Percentiles rank a stretch among this genome's conserved stretches.
phyloP scores from a whole-genome alignment of 2,329 filamentous ascomycete genomes.

The Fusarium sp. region DNA sequence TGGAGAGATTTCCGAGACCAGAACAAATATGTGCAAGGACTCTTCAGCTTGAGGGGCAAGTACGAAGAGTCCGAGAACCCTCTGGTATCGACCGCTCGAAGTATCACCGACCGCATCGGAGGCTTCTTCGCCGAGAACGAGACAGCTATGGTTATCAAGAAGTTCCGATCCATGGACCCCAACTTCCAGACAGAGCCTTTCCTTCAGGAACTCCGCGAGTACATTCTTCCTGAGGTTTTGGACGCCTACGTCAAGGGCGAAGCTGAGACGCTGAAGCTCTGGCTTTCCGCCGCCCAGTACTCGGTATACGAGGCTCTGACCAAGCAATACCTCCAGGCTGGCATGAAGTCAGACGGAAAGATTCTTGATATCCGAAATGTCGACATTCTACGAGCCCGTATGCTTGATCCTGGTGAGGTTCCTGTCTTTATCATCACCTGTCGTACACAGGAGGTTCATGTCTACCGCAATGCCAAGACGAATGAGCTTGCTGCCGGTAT shows the following conservation, averaged over 20 bases:
- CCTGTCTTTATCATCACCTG: constrained; percentile 98
- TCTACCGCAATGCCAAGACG: constrained; percentile 93
- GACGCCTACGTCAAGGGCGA: constrained; percentile 99
- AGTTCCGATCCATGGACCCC: constrained; percentile 96
- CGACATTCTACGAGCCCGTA: constrained; percentile 84
- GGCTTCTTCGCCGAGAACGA: constrained; percentile 99
- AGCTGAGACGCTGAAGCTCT: constrained; percentile 88
- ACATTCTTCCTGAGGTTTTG: constrained; percentile 95
- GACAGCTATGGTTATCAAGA: constrained; percentile 97
- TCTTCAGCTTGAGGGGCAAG: constrained; percentile 86
- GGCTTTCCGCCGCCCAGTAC: constrained; percentile 96
- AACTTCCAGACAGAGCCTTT: constrained; percentile 96
- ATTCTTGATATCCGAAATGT: constrained; percentile 97
- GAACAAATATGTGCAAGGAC: constrained; percentile 86
- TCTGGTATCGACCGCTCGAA: constrained; percentile 89
- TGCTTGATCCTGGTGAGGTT: constrained; percentile 87
- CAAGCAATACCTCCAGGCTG: constrained; percentile 93
- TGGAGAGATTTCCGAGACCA: constrained; percentile 96
- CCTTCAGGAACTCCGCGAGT: constrained; percentile 94
- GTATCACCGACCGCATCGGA: constrained; percentile 91
- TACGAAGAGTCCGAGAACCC: constrained; percentile 99
- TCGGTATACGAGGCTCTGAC: constrained; percentile 97
- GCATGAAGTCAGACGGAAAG: constrained; percentile 92
- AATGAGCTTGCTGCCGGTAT: constrained; percentile 93
- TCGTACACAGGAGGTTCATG: constrained; percentile 96